Evolutionary conservation across 2,329 filamentous ascomycete genomes (phyloP), one percentile per base, ranked within the genome.

Genomic region (Elsinoe batatas): DNA sequence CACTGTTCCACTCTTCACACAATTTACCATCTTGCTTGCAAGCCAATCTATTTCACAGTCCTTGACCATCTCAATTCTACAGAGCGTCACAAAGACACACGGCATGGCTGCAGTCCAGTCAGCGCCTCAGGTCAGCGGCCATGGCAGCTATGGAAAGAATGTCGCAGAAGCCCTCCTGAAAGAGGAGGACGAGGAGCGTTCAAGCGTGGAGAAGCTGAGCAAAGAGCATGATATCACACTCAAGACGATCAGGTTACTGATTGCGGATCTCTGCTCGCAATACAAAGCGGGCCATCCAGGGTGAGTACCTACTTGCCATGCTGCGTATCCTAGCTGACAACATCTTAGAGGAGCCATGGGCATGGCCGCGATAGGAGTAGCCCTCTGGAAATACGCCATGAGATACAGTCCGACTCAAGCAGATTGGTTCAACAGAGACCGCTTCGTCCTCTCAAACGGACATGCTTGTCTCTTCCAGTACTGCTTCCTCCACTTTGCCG

Each of bases 271-370:
- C 2, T 86, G 82, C 62, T 77, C 87, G 65, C 83, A 87, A 60
- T 87, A 85, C 68, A 80, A 80, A 59, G 82, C 82, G 35, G 84
- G 84, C 0, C 84, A 87, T 64, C 83, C 83, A 15, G 83, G 83
- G 79, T 83, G 71, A 61, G 74, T 46, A 38, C 7, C 35, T 11
- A 37, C 22, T 17, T 20, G 59, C 62, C 44, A 62, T 13, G 20
- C 2, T 36, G 2, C 1, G 11, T 33, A 22, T 8, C 3, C 44
- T 33, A 8, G 17, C 26, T 49, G 13, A 49, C 26, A 33, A 3
- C n/a, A 3, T 12, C 26, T 10, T 40, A 77, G 76, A 57, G 74
- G 74, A 55, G 78, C 77, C 15, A 81, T 82, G 65, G 79, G 79
- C 36, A 82, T 83, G 71, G 80, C 79, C 18, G 80, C 78, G 3